These are phyloP conservation scores for Dothistroma pini DNA, from an alignment of 2,329 filamentous ascomycete genomes.

Conservation along the genomic window DNA sequence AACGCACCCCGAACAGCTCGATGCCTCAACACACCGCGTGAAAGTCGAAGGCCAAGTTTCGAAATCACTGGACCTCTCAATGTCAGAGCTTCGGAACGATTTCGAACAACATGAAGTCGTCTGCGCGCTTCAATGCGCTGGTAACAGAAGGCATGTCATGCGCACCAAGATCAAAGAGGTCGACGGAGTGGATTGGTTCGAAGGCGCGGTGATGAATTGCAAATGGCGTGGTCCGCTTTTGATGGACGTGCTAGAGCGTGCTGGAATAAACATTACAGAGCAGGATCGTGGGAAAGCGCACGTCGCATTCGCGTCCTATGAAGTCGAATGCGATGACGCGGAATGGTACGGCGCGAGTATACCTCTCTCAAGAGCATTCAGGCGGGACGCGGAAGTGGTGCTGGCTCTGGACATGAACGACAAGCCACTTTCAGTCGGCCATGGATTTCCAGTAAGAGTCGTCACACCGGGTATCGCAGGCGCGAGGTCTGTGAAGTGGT, in stretches of 20 bases:
- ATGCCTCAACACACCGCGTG: constrained; percentile 39
- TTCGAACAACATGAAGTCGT: constrained; percentile 53
- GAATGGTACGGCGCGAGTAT: constrained; percentile 58
- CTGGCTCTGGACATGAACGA: constrained; percentile 70
- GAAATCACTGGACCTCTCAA: constrained; percentile 43
- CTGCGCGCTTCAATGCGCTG: constrained; percentile 59
- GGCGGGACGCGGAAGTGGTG: constrained; percentile 53
- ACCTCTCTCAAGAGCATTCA: constrained; percentile 45
- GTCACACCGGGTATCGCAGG: constrained; percentile 63
- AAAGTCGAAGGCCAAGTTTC: constrained; percentile 50
- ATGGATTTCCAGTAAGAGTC: constrained; percentile 60
- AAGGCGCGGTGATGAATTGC: constrained; percentile 60
- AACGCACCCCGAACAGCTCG: constrained; percentile 25
- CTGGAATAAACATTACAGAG: constrained; percentile 39
- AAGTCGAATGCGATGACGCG: constrained; percentile 53
- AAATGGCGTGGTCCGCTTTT: constrained; percentile 54
- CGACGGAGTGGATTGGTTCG: constrained; percentile 57
- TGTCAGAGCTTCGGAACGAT: constrained; percentile 45
- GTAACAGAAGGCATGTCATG: constrained; percentile 60
- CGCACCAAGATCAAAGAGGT: constrained; percentile 58
- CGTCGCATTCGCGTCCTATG: constrained; percentile 55
- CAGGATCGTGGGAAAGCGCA: constrained; percentile 39
- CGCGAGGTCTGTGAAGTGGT: constrained; percentile 59
- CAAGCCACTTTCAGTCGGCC: constrained; percentile 58
- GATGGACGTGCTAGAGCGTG: constrained; percentile 49